A percentile compares a stretch with the other conserved stretches of the same genome.
These are phyloP conservation scores for Aspergillus udagawae DNA, from an alignment of 2,329 filamentous ascomycete species.

Conservation along the genomic window DNA sequence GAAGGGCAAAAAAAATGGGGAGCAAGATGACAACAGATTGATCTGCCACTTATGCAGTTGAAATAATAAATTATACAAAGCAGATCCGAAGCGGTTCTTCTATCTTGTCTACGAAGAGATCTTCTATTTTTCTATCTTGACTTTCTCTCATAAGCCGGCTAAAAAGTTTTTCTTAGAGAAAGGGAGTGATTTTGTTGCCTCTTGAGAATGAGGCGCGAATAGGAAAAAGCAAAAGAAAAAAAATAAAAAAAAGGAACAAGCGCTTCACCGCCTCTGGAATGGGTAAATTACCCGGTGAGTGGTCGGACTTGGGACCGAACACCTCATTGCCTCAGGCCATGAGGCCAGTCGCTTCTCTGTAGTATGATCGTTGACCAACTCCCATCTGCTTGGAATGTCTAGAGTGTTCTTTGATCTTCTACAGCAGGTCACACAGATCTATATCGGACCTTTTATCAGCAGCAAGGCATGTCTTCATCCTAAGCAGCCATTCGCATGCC, in stretches of 20 bases:
- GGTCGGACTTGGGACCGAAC: conserved; percentile 2
- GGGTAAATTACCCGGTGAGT: conserved; percentile 10
- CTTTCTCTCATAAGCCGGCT: neutral
- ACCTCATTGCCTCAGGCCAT: neutral
- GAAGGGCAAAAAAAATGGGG: neutral
- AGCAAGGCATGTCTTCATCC: neutral
- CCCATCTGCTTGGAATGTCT: neutral
- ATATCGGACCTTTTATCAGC: neutral
- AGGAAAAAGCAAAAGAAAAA: neutral
- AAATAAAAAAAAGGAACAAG: neutral
- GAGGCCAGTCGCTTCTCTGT: neutral
- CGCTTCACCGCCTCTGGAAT: conserved; percentile 8
- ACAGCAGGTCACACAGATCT: neutral
- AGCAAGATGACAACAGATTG: conserved; percentile 7
- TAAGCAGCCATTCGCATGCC: neutral
- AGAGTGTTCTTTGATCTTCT: neutral
- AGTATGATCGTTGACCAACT: neutral
- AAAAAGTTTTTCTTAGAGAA: neutral
- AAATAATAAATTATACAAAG: neutral
- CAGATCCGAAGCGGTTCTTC: neutral
- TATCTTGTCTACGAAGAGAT: conserved; percentile 1
- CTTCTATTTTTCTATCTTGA: neutral
- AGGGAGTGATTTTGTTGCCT: neutral
- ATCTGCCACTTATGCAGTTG: neutral
- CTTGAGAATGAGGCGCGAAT: conserved; percentile 1